These are phyloP conservation scores for Leucocoprinus leucothites DNA, from an alignment of 768 basidiomycete species.

Conservation along the genomic window DNA sequence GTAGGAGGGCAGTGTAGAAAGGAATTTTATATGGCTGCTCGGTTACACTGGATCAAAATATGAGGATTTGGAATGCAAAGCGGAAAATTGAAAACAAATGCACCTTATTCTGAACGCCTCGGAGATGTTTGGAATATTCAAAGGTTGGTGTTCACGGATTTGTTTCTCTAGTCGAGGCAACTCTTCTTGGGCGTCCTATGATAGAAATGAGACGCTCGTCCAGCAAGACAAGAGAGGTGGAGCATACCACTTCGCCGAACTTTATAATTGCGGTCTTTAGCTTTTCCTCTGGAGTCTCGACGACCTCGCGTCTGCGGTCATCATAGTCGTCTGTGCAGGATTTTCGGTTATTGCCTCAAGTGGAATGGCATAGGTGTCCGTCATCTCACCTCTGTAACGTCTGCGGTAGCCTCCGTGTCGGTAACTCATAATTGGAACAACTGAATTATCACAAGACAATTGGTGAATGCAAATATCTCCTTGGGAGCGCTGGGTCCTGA, in stretches of 20 bases:
- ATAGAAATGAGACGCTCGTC: slow-evolving; percentile 6
- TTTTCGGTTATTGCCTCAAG: background rate
- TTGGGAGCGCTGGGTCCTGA: slow-evolving; percentile 8
- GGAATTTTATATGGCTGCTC: slow-evolving; percentile 95
- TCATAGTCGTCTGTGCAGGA: slow-evolving; percentile 58
- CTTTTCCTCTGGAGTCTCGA: slow-evolving; percentile 73
- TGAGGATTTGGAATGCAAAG: slow-evolving; percentile 10
- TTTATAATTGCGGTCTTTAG: slow-evolving; percentile 65
- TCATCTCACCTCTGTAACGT: slow-evolving; percentile 13
- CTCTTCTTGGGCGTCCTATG: slow-evolving; percentile 69
- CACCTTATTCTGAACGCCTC: slow-evolving; percentile 78
- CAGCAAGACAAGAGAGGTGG: background rate
- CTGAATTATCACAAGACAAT: background rate
- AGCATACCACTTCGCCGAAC: slow-evolving; percentile 77
- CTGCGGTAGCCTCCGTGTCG: slow-evolving; percentile 12
- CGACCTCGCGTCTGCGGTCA: slow-evolving; percentile 59
- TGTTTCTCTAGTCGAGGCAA: slow-evolving; percentile 62
- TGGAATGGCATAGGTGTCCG: background rate
- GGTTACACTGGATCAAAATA: slow-evolving; percentile 52
- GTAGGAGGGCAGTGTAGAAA: slow-evolving; percentile 79
- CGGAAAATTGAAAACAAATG: background rate
- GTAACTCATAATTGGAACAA: slow-evolving; percentile 7
- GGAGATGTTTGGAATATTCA: slow-evolving; percentile 60
- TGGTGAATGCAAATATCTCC: slow-evolving; percentile 6
- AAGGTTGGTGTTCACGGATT: slow-evolving; percentile 55